Percentiles rank a stretch among this genome's conserved stretches.
Evolutionary conservation across 257 asterid species (phyloP).

Genomic region (Voacanga thouarsii): DNA sequence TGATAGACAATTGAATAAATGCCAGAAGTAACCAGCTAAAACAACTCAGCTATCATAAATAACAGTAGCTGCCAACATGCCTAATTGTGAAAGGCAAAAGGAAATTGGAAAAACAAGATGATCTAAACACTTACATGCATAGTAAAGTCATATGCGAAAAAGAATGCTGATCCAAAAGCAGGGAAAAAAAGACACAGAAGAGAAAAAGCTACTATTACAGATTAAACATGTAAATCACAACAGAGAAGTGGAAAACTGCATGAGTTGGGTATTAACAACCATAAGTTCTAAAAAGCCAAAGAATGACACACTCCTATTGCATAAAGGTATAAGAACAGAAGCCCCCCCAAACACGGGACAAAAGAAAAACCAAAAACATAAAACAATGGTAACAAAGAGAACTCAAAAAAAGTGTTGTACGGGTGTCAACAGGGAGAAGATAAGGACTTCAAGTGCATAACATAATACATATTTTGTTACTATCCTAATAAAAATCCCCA

Average conservation of each 20-base stretch:
- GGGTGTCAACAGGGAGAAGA: background rate
- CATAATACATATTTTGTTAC: no score
- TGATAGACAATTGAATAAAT: slow-evolving; percentile 24
- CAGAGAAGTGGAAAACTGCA: background rate
- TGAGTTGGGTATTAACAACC: background rate
- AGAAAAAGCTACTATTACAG: no score
- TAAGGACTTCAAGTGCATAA: background rate
- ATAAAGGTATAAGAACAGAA: background rate
- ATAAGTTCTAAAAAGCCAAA: background rate
- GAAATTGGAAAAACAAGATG: background rate
- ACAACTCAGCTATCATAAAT: background rate
- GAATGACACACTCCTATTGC: background rate
- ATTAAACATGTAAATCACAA: background rate
- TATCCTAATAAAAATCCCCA: no score
- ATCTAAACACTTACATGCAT: background rate
- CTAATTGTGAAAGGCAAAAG: background rate
- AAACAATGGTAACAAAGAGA: background rate
- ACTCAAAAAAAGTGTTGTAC: background rate
- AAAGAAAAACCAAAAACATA: background rate
- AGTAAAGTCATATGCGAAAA: background rate
- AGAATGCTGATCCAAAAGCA: background rate
- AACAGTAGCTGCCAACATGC: background rate
- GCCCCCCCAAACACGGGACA: background rate
- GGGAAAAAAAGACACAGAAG: no score
- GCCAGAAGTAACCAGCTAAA: background rate